Base-by-base conservation (phyloP, 257 asterid species). In the Henckelia pumila region DNA sequence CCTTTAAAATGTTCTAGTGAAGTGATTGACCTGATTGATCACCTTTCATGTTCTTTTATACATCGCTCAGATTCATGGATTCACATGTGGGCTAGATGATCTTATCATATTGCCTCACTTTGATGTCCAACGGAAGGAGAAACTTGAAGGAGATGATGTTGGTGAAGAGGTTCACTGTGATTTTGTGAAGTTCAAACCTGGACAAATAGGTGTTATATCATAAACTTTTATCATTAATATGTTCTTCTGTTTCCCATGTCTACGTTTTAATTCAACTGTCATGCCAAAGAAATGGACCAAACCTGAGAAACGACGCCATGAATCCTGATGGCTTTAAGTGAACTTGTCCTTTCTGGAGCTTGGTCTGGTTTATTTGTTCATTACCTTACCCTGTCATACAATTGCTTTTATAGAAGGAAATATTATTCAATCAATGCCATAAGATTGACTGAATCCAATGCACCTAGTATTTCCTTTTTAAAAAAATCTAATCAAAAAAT, bases 121-220 rank as follows among this genome's bases (percentile, higher is more conserved):
- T 19, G 99, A 93, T 80, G 61, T 59, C 65, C 80, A 79, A 78
- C 84, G 97, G 85, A 86, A 90, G 85, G 95, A 84, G 61, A 81
- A 84, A 68, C 99, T 93, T 69, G 99, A 93, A 83, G 88, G 86
- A 17, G 89, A 85, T 65, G 98, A 93, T 79, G 96, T 85, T 61
- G 99, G 99, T 33, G 91, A 86, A 81, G 96, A 86, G 81, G 99
- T 91, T 77, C 99, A 93, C 78, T 88, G 95, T 74, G 84, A 90
- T 30, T 90, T 93, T 75, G 94, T 88, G 50, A 88, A 90, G 68
- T 85, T 84, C 82, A 81, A 81, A 77, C 89, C 85, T 53, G 98
- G 96, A 75, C 86, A 86, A 81, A 88, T 88, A 73, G 99, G 97
- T 90, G 78, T 60, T 76, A 40, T 76, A 47, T 66, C 11, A 32